A percentile compares a stretch with the other conserved stretches of the same genome.
Evolutionary conservation across 306 rosid genomes (phyloP).

Genomic region (Vigna nakashimae): DNA sequence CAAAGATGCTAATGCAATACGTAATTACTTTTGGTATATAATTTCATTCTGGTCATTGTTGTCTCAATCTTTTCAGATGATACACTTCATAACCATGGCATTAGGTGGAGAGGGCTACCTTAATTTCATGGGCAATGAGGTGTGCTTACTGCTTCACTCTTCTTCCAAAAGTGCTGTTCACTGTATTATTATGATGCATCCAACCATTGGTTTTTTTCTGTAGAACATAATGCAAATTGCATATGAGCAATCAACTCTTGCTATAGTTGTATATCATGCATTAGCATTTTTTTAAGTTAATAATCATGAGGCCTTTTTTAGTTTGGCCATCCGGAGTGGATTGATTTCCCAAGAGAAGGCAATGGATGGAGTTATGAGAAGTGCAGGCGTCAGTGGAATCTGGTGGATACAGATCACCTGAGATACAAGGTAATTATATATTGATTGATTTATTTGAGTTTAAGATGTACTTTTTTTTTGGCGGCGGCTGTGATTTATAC

Average conservation of each 20-base stretch:
- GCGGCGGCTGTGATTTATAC: background rate
- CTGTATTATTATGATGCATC: conserved; percentile 8
- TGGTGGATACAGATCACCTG: conserved; percentile 83
- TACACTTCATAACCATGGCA: conserved; percentile 94
- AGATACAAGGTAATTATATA: conserved; percentile 77
- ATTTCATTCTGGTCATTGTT: conserved; percentile 40
- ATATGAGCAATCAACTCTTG: conserved; percentile 17
- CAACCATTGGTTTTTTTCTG: conserved; percentile 34
- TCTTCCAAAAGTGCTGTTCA: conserved; percentile 34
- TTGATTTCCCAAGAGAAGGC: conserved; percentile 99
- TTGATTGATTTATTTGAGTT: background rate
- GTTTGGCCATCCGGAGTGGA: conserved; percentile 99
- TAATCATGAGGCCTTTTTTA: conserved; percentile 40
- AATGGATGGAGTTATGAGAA: conserved; percentile 96
- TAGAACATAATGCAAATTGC: conserved; percentile 23
- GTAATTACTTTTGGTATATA: conserved; percentile 7
- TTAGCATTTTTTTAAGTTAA: conserved; percentile 26
- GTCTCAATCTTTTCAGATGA: conserved; percentile 69
- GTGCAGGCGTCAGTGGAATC: conserved; percentile 96
- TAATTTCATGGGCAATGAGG: conserved; percentile 99
- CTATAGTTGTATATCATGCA: conserved; percentile 21
- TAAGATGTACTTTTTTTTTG: background rate
- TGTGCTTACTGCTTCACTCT: conserved; percentile 50
- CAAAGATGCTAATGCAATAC: conserved; percentile 27
- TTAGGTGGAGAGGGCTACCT: conserved; percentile 98